Percentiles rank a stretch among this genome's conserved stretches.
phyloP scores from a whole-genome alignment of 139 green algal genomes.

The Chlorella sorokiniana region DNA sequence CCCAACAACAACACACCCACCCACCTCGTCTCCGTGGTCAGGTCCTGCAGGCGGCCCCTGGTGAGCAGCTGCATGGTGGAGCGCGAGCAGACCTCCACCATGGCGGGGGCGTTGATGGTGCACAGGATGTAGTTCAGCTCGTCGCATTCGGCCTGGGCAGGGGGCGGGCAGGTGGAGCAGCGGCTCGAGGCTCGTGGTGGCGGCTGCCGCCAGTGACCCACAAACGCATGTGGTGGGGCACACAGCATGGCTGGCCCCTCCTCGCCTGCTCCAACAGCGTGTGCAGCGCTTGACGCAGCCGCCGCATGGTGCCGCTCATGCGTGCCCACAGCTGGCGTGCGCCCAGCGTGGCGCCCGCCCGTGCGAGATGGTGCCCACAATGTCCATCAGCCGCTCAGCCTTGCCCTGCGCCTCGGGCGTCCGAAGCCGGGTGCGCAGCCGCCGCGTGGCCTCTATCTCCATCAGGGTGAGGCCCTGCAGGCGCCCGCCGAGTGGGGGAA shows the following conservation, averaged over 20 bases:
- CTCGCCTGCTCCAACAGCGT: slow-evolving; percentile 24
- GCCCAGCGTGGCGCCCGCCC: slow-evolving; percentile 51
- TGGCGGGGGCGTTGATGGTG: slow-evolving; percentile 51
- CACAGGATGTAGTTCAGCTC: slow-evolving; percentile 65
- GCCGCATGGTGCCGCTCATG: slow-evolving; percentile 34
- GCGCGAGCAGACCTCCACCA: slow-evolving; percentile 44
- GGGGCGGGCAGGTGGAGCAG: not conserved
- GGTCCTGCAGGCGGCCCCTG: slow-evolving; percentile 31
- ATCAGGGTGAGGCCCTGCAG: slow-evolving; percentile 46
- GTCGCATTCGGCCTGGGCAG: slow-evolving; percentile 23
- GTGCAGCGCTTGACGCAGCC: slow-evolving; percentile 38
- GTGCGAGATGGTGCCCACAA: slow-evolving; percentile 43
- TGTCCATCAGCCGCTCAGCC: slow-evolving; percentile 50
- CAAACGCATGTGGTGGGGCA: not conserved
- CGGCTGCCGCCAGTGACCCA: too few relatives aligned
- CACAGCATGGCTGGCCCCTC: not conserved
- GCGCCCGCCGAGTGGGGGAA: too few relatives aligned
- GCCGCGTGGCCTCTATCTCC: slow-evolving; percentile 31
- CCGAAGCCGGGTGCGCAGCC: slow-evolving; percentile 18
- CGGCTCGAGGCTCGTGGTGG: too few relatives aligned
- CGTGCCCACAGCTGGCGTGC: slow-evolving; percentile 43
- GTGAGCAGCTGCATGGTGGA: slow-evolving; percentile 50
- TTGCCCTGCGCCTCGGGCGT: slow-evolving; percentile 57
- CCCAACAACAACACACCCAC: too few relatives aligned
- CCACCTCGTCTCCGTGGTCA: slow-evolving; percentile 46